Evolutionary conservation across 2,329 filamentous ascomycete genomes (phyloP).

Genomic region (Massarina eburnea): DNA sequence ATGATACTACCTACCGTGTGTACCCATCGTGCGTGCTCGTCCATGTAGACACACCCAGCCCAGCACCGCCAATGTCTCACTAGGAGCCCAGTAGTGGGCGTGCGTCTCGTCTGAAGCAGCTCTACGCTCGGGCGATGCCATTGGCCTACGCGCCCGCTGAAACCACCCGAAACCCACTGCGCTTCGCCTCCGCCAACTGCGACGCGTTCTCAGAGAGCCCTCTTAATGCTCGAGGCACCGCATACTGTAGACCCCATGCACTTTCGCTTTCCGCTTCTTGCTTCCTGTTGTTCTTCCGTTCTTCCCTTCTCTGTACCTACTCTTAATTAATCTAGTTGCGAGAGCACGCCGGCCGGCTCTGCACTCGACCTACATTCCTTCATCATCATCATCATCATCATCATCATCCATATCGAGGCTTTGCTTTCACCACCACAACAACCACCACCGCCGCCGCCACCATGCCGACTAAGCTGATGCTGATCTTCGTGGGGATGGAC

Average conservation of each 20-base stretch:
- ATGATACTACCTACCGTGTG: too few species aligned
- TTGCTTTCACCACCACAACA: conserved; percentile 1
- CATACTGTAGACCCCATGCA: conserved; percentile 24
- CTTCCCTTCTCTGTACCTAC: conserved; percentile 35
- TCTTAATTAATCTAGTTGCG: conserved; percentile 33
- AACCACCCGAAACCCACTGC: conserved; percentile 39
- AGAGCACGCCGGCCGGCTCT: conserved; percentile 44
- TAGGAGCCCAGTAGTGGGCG: too few species aligned
- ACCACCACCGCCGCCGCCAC: conserved; percentile 24
- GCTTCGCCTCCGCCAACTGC: conserved; percentile 34
- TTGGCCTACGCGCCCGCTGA: conserved; percentile 29
- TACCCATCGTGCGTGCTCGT: not conserved
- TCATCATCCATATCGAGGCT: too few species aligned
- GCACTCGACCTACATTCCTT: conserved; percentile 38
- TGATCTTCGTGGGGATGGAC: conserved; percentile 55
- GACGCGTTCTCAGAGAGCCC: conserved; percentile 32
- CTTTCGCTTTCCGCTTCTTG: conserved; percentile 16
- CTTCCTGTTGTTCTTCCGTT: not conserved
- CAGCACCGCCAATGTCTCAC: not conserved
- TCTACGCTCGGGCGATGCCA: too few species aligned
- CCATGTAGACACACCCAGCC: too few species aligned
- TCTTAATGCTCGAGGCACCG: conserved; percentile 39
- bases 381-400: not conserved
- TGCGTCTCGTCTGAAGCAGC: too few species aligned
- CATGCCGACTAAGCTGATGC: conserved; percentile 57